A percentile compares a stretch with the other conserved stretches of the same genome.
Conservation (phyloP, 257 asterid species). For the Fraxinus cuspidata region DNA sequence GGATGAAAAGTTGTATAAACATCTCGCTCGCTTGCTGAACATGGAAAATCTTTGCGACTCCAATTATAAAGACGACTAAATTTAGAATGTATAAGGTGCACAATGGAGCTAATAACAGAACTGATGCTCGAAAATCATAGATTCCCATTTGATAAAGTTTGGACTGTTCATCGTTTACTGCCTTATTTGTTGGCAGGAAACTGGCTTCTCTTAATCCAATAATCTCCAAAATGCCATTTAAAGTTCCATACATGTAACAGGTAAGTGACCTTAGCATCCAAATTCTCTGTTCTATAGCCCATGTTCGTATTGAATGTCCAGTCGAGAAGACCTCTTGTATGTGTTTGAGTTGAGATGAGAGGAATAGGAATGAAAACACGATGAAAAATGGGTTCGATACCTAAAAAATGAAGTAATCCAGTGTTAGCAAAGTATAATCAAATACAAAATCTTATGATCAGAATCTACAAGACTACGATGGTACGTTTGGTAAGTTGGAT, state of each 20-base stretch:
- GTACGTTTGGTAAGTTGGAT: background rate
- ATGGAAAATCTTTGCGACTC: conserved; percentile 29
- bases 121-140: conserved; percentile 55
- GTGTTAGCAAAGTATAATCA: conserved; percentile 29
- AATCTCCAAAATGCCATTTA: conserved; percentile 44
- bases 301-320: conserved; percentile 49
- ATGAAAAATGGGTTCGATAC: conserved; percentile 51
- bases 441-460: conserved; percentile 9
- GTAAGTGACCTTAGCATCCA: conserved; percentile 67
- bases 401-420: conserved; percentile 31
- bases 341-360: conserved; percentile 52
- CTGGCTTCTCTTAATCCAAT: conserved; percentile 49
- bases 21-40: conserved; percentile 22
- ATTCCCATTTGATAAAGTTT: conserved; percentile 44
- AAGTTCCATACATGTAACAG: conserved; percentile 47
- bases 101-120: conserved; percentile 45
- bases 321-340: conserved; percentile 45
- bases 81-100: conserved; percentile 52
- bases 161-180: conserved; percentile 47
- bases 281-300: conserved; percentile 56
- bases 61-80: conserved; percentile 36
- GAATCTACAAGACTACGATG: conserved; percentile 11
- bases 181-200: conserved; percentile 65
- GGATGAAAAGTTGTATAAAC: conserved; percentile 39
- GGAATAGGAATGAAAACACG: conserved; percentile 42